A percentile compares a stretch with the other conserved stretches of the same genome.
Evolutionary conservation across 768 basidiomycete species (phyloP).

Genomic region (Kwoniella sp.): DNA sequence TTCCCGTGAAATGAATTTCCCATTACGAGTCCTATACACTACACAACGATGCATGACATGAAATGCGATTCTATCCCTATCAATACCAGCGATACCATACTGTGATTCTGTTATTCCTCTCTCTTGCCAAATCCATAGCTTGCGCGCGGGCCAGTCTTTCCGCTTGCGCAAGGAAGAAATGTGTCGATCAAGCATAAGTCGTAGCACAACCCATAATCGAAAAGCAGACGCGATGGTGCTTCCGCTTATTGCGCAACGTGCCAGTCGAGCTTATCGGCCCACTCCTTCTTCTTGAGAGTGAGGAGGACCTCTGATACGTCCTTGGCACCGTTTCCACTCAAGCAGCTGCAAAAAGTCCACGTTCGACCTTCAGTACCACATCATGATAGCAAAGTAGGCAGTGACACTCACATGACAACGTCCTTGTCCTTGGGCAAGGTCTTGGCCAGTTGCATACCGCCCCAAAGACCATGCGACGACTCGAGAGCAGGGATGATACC

Average conservation of each 20-base stretch:
- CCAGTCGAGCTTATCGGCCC: slow-evolving; percentile 94
- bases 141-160: too few species aligned
- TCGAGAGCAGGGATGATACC: slow-evolving; percentile 98
- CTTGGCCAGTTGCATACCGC: slow-evolving; percentile 80
- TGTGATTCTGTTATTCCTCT: too few species aligned
- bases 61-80: too few species aligned
- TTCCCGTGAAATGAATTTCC: too few species aligned
- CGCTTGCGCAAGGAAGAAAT: too few species aligned
- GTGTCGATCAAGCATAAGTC: too few species aligned
- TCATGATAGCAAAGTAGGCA: not conserved
- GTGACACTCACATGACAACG: slow-evolving; percentile 77
- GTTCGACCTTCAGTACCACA: slow-evolving; percentile 8
- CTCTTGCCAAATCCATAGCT: too few species aligned
- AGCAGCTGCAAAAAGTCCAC: slow-evolving; percentile 58
- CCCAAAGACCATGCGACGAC: slow-evolving; percentile 95
- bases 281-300: slow-evolving; percentile 69
- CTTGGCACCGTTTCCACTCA: slow-evolving; percentile 95
- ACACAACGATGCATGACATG: too few species aligned
- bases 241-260: slow-evolving; percentile 62
- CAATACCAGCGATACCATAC: too few species aligned
- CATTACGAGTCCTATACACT: too few species aligned
- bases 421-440: slow-evolving; percentile 80
- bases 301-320: slow-evolving; percentile 95
- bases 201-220: not conserved
- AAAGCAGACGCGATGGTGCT: not conserved